Percentiles rank a stretch among this genome's conserved stretches.
Conservation (phyloP, 2,329 filamentous ascomycete species). For the Aspergillus pseudoviridinutans region DNA sequence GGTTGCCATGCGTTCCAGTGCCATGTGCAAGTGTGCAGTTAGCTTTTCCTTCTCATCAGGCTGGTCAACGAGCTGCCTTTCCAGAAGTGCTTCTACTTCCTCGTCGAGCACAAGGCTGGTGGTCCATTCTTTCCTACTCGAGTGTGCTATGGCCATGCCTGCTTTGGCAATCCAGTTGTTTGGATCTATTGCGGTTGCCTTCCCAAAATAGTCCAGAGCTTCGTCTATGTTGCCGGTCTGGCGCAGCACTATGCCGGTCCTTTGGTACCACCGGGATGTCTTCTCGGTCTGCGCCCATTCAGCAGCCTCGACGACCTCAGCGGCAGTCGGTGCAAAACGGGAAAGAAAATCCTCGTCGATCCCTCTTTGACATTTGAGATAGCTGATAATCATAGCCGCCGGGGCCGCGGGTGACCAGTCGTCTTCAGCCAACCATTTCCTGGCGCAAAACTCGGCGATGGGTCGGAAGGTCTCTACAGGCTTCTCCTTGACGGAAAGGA, state of each 20-base stretch:
- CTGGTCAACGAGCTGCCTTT: slow-evolving; percentile 11
- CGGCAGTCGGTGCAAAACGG: neutral
- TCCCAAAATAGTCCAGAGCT: neutral
- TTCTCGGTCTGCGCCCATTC: slow-evolving; percentile 2
- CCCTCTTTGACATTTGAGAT: neutral
- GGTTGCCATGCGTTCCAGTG: neutral
- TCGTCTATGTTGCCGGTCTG: neutral
- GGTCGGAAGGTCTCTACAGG: neutral
- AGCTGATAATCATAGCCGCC: neutral
- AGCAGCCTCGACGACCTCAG: slow-evolving; percentile 5
- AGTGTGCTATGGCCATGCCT: slow-evolving; percentile 2
- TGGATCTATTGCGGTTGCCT: slow-evolving; percentile 3
- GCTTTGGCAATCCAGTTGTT: neutral
- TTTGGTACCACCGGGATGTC: slow-evolving; percentile 1
- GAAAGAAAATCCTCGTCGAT: neutral
- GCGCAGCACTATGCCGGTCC: slow-evolving; percentile 1
- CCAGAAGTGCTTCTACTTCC: slow-evolving; percentile 9
- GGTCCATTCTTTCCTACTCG: neutral
- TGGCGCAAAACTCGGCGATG: neutral
- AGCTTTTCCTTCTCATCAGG: neutral
- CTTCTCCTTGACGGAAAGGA: neutral
- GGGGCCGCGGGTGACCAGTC: neutral
- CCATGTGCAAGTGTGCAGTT: neutral
- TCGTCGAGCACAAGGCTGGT: slow-evolving; percentile 18
- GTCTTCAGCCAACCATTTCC: neutral